Evolutionary conservation across 352 stramenopile species (phyloP).

Genomic region (Pythium guiyangense): DNA sequence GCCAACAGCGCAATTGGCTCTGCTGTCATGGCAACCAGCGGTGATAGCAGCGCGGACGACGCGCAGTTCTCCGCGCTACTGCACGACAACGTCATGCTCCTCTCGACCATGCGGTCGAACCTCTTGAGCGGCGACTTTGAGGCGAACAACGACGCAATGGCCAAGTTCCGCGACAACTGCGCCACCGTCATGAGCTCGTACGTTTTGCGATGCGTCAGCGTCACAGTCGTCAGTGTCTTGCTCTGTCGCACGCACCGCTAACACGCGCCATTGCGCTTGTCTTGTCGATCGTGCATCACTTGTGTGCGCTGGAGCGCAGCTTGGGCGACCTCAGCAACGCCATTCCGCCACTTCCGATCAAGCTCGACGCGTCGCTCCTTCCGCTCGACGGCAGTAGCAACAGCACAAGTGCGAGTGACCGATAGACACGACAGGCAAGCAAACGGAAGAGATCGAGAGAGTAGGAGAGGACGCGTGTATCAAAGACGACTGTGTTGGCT

Average conservation of each 20-base stretch:
- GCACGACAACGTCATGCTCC: constrained; percentile 58
- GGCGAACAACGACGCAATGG: constrained; percentile 51
- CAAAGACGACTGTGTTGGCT: no score
- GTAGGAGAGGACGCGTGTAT: no score
- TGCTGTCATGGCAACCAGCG: background rate
- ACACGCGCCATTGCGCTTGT: no score
- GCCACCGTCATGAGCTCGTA: constrained; percentile 53
- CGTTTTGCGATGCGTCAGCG: constrained; percentile 16
- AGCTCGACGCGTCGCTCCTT: constrained; percentile 66
- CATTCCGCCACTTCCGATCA: constrained; percentile 59
- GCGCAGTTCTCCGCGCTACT: constrained; percentile 47
- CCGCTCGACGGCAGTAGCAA: constrained; percentile 18
- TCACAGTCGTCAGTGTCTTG: background rate
- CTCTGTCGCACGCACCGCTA: no score
- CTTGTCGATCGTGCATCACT: background rate
- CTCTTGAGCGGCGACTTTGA: constrained; percentile 49
- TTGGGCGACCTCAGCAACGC: constrained; percentile 53
- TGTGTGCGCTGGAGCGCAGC: constrained; percentile 14
- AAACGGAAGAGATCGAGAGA: no score
- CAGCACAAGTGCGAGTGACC: background rate
- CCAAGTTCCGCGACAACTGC: constrained; percentile 68
- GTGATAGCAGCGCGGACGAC: constrained; percentile 28
- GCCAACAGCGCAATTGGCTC: background rate
- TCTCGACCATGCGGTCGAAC: constrained; percentile 71
- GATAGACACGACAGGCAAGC: no score